Base-by-base conservation (phyloP, 306 rosid species). In the Mimosa bimucronata region DNA sequence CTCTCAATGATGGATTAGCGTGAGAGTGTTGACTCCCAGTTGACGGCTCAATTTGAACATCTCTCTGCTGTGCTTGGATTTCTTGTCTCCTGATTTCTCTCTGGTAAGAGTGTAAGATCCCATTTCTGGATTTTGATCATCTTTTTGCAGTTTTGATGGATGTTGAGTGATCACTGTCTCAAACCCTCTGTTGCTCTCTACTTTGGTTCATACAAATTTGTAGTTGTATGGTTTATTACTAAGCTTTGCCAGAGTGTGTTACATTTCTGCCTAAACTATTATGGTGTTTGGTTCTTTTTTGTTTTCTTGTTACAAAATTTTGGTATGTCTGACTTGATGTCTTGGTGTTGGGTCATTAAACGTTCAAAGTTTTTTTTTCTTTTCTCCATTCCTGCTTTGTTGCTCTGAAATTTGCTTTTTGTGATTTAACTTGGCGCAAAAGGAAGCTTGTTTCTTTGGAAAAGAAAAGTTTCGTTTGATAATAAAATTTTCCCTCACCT, bases 11-110 rank as follows among this genome's bases (percentile, higher is more conserved):
- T 21, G 30, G 64, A 0, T 57, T 3, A 57, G 15, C 8, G 15
- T 23, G 64, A 57, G 14, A 57, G 29, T 57, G 64, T 57, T 57
- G 64, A 57, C 64, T 57, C 30, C 28, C 12, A 9, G 29, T 23
- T 57, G 64, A 57, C 76, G 89, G 75, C 83, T 50, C n/a, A 23
- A 19, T 16, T 74, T 71, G 86, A 75, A 77, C 10, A 58, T 15
- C 44, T 11, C 1, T 6, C 26, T 34, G 5, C 50, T 2, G 40
- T 64, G 5, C 23, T 64, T 61, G 19, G n/a, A 61, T 61, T 9
- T 21, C 26, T 9, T 9, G 57, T 5, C 21, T 48, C 37, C 4
- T 26, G 19, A 13, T 25, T 28, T 31, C 66, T 70, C 26, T 40
- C 57, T 21, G 48, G 42, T 71, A 11, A 13, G 70, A 21, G 2